These are phyloP conservation scores for Chondrostereum purpureum DNA, from an alignment of 1,284 basidiomycete genomes.

Conservation along the genomic window DNA sequence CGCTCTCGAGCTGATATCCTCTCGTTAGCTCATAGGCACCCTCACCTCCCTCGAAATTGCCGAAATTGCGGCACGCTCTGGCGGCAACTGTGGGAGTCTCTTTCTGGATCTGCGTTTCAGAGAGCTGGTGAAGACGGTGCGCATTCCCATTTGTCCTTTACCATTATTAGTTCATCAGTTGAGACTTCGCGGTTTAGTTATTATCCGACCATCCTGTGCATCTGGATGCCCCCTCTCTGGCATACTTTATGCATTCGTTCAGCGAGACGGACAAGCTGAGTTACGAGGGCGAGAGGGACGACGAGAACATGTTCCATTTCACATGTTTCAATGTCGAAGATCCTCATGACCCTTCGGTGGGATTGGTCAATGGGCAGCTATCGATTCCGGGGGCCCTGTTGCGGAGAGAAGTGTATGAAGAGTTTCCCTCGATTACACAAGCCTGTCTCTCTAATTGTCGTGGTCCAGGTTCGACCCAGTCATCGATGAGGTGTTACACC, in stretches of 20 bases:
- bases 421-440: background rate
- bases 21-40: conserved; percentile 71
- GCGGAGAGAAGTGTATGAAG: conserved; percentile 54
- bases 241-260: conserved; percentile 81
- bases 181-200: conserved; percentile 25
- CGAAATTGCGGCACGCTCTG: conserved; percentile 76
- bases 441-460: too few species aligned
- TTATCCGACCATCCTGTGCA: conserved; percentile 73
- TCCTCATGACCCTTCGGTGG: conserved; percentile 65
- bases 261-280: conserved; percentile 79
- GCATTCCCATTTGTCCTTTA: conserved; percentile 4
- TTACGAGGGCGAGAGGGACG: conserved; percentile 64
- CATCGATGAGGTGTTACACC: conserved; percentile 64
- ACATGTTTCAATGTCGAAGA: conserved; percentile 77
- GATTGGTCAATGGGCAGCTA: conserved; percentile 72
- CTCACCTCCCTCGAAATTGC: conserved; percentile 74
- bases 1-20: too few species aligned
- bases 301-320: conserved; percentile 76
- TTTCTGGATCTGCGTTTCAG: conserved; percentile 80
- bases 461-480: conserved; percentile 62
- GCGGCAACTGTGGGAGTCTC: conserved; percentile 75
- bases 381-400: conserved; percentile 72
- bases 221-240: conserved; percentile 68
- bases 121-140: conserved; percentile 61
- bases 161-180: conserved; percentile 1